Evolutionary conservation across 2,329 filamentous ascomycete genomes (phyloP).

Genomic region (Venturia asperata): DNA sequence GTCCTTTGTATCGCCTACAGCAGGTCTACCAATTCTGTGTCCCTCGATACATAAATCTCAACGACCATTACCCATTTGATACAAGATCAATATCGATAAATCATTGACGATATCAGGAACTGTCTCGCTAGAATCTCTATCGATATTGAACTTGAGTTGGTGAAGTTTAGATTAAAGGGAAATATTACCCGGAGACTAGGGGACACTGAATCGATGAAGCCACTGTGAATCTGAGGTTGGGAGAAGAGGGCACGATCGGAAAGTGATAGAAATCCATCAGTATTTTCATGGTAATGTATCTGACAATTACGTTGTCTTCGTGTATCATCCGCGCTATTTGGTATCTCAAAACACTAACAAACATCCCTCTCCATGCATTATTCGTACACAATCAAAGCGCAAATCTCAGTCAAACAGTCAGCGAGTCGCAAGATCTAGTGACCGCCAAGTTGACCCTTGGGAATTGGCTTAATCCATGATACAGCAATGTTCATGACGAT

Average conservation of each 20-base stretch:
- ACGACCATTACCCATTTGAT: no score
- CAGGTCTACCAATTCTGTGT: no score
- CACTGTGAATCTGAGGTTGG: no score
- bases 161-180: no score
- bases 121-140: no score
- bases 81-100: no score
- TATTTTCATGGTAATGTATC: background rate
- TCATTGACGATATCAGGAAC: no score
- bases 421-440: conserved; percentile 16
- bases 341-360: conserved; percentile 6
- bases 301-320: background rate
- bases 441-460: conserved; percentile 47
- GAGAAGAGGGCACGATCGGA: background rate
- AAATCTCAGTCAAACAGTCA: background rate
- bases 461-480: conserved; percentile 54
- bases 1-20: no score
- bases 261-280: background rate
- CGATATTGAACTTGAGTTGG: no score
- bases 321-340: background rate
- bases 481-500: conserved; percentile 63
- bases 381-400: background rate
- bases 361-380: background rate
- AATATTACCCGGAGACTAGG: no score
- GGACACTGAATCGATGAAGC: no score
- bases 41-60: no score